Conservation (phyloP, 257 asterid genomes). For the Penstemon newberryi region DNA sequence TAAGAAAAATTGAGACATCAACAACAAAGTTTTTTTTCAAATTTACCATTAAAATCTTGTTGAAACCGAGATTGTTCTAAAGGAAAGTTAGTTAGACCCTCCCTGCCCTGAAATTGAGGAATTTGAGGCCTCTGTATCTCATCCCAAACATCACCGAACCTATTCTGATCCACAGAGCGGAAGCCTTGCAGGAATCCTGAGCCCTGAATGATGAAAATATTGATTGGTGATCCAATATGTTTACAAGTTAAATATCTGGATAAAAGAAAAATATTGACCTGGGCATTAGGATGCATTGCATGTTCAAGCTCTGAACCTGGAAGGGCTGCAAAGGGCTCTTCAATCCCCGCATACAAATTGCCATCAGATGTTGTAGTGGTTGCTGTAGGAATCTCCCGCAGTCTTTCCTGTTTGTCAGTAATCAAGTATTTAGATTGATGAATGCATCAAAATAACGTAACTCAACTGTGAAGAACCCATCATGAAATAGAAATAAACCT, state of each 20-base stretch:
- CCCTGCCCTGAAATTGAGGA: conserved; percentile 49
- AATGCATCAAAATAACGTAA: conserved; percentile 1
- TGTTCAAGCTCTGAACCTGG: conserved; percentile 89
- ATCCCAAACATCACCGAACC: conserved; percentile 91
- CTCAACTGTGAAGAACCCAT: conserved; percentile 16
- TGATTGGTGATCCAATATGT: conserved; percentile 17
- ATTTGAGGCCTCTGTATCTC: conserved; percentile 81
- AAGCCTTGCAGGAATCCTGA: conserved; percentile 84
- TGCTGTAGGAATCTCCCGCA: conserved; percentile 88
- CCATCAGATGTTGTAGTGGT: conserved; percentile 63
- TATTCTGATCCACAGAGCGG: conserved; percentile 67
- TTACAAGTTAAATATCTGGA: conserved; percentile 14
- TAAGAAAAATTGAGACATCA: not conserved
- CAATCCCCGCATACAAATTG: conserved; percentile 50
- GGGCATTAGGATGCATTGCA: conserved; percentile 59
- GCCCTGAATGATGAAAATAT: conserved; percentile 48
- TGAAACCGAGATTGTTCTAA: conserved; percentile 53
- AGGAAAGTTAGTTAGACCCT: conserved; percentile 54
- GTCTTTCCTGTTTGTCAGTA: conserved; percentile 67
- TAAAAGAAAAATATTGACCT: conserved; percentile 50
- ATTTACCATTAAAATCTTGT: conserved; percentile 72
- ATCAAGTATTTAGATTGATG: conserved; percentile 14
- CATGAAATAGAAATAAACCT: not conserved
- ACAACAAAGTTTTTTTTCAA: conserved; percentile 15
- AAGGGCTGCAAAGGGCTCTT: conserved; percentile 68